Evolutionary conservation across 768 basidiomycete species (phyloP), one percentile per base, ranked within the genome.

Genomic region (Nevesoporus exiguus): DNA sequence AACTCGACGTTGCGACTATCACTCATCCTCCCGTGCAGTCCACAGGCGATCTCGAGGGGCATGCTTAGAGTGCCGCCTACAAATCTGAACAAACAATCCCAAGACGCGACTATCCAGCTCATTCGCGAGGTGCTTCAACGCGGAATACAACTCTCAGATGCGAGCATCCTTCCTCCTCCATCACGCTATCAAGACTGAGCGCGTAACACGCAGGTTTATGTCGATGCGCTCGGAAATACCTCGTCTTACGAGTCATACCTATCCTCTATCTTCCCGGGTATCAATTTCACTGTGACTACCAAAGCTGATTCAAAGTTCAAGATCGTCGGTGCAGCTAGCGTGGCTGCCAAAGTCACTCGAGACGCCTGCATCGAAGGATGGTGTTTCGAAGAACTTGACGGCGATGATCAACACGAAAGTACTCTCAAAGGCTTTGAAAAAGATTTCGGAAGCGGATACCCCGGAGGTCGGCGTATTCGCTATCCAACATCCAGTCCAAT

Each of bases 231-330:
- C 4, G 97, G 97, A 17, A 86, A 83, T 15, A 88, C 93, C 1
- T 81, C 82, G 17, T 85, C 86, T 43, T 98, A 97, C 71, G 84
- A 97, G 73, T 77, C 81, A 22, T 88, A 90, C 64, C 81, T 99
- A 3, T 86, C 89, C 13, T 77, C 78, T 7, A 65, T 85, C 30
- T 99, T 98, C 69, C 90, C 92, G 0, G 84, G 82, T 7, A 89
- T 98, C 58, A 73, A 75, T 37, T 95, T 99, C 67, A 94, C 91
- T 0, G 97, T 99, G 22, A 81, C 85, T 10, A 82, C 84, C 25
- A 98, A 99, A 71, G 97, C 97, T 15, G 97, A 99, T 66, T 85
- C 86, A n/a, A 85, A 90, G 57, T 99, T 83, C 79, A 97, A 94
- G 65, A 95, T 99, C 55, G 97, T 99, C 55, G 88, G 93, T 21